Evolutionary conservation across 306 rosid genomes (phyloP).

Genomic region (Pyrus communis): DNA sequence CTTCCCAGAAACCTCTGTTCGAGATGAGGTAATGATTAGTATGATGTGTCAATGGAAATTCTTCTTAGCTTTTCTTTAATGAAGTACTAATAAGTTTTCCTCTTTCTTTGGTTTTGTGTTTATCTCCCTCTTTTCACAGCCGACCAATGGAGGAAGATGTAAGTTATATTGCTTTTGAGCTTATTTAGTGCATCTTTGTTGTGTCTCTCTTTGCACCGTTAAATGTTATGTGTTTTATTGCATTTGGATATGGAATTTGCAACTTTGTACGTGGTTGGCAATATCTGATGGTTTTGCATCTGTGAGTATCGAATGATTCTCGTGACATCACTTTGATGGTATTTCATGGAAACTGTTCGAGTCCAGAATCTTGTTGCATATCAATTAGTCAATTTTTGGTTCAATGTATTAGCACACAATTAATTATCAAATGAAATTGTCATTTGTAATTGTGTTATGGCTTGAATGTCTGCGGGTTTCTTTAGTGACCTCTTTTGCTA

Average conservation of each 20-base stretch:
- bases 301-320: background rate
- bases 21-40: slow-evolving; percentile 13
- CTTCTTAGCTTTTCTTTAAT: background rate
- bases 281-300: background rate
- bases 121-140: slow-evolving; percentile 12
- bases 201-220: background rate
- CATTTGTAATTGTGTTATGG: background rate
- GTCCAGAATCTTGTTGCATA: background rate
- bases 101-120: background rate
- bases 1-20: background rate
- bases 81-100: background rate
- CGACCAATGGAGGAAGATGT: slow-evolving; percentile 88
- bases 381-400: background rate
- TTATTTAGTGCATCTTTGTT: background rate
- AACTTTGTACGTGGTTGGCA: background rate
- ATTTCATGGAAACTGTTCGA: background rate
- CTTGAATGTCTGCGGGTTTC: background rate
- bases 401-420: background rate
- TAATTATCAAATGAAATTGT: background rate
- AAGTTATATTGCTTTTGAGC: slow-evolving; percentile 26
- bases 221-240: background rate
- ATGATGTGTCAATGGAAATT: background rate
- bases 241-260: background rate
- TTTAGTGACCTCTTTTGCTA: too few relatives aligned
- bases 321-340: background rate